Conservation (phyloP, 1,284 basidiomycete species). For the Puccinia hordei region DNA sequence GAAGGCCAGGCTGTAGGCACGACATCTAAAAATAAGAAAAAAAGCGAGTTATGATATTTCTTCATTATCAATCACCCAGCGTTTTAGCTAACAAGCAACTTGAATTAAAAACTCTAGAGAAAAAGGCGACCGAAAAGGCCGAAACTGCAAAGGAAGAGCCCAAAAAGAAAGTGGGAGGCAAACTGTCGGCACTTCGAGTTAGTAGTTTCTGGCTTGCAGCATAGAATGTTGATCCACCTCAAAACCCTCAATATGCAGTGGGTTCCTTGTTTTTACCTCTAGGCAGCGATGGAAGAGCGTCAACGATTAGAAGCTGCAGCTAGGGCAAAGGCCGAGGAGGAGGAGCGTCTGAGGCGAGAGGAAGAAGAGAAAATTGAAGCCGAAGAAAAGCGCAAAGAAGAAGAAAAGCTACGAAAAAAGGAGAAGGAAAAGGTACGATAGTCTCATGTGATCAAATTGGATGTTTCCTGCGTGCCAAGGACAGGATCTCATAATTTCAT, state of each 20-base stretch:
- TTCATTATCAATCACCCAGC: background rate
- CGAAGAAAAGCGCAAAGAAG: conserved; percentile 66
- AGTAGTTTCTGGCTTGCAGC: conserved; percentile 55
- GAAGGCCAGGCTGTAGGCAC: conserved; percentile 66
- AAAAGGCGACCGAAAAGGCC: conserved; percentile 64
- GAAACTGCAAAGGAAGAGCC: conserved; percentile 77
- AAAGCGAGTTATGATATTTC: conserved; percentile 53
- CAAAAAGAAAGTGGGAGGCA: conserved; percentile 79
- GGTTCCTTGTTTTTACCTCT: background rate
- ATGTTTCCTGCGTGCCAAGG: background rate
- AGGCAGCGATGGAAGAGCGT: conserved; percentile 56
- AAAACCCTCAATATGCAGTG: background rate
- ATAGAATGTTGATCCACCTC: background rate
- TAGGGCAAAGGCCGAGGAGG: conserved; percentile 70
- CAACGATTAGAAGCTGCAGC: conserved; percentile 60
- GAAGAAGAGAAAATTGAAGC: conserved; percentile 68
- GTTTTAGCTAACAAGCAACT: conserved; percentile 1
- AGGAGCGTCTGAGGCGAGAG: conserved; percentile 69
- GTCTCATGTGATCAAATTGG: conserved; percentile 28
- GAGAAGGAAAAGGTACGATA: conserved; percentile 54
- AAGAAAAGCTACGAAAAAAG: conserved; percentile 65
- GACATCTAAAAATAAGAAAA: conserved; percentile 57
- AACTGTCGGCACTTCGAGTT: conserved; percentile 71
- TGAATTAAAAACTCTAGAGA: conserved; percentile 69
- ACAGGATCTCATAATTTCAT: background rate